Evolutionary conservation across 1,284 basidiomycete species (phyloP).

Genomic region (Dichomitus squalens): DNA sequence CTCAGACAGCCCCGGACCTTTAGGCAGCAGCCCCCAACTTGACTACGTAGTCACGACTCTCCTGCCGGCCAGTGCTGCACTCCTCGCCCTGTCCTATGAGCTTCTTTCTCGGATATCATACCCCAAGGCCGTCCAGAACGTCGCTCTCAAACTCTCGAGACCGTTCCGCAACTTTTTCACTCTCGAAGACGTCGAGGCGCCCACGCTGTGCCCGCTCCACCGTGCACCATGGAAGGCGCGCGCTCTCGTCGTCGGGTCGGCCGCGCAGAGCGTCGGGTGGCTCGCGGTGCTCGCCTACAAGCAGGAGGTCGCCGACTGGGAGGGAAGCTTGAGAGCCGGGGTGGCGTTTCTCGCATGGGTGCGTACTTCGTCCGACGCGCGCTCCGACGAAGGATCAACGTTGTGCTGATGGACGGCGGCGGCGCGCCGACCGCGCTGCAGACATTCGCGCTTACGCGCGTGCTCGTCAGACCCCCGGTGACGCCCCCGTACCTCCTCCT

Average conservation of each 20-base stretch:
- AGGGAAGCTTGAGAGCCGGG: constrained; percentile 17
- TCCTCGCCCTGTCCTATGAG: constrained; percentile 36
- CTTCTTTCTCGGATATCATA: constrained; percentile 28
- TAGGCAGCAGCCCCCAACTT: constrained; percentile 15
- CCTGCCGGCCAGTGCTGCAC: constrained; percentile 38
- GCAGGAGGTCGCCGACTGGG: constrained; percentile 28
- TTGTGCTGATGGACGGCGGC: neutral
- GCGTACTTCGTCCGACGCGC: constrained; percentile 7
- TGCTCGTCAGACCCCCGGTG: constrained; percentile 42
- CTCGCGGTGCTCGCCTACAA: constrained; percentile 38
- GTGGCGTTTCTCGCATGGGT: constrained; percentile 33
- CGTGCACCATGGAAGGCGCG: constrained; percentile 37
- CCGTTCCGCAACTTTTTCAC: constrained; percentile 58
- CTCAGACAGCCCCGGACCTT: neutral
- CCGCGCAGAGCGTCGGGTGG: constrained; percentile 36
- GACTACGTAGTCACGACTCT: constrained; percentile 30
- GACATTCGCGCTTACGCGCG: constrained; percentile 46
- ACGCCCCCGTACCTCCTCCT: constrained; percentile 58
- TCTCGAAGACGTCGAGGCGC: constrained; percentile 51
- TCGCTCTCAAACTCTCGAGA: constrained; percentile 35
- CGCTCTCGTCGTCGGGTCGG: constrained; percentile 39
- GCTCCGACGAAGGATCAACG: neutral
- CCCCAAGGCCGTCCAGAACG: constrained; percentile 33
- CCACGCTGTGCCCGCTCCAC: constrained; percentile 32
- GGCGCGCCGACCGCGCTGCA: constrained; percentile 25